Conservation (phyloP, 2,329 filamentous ascomycete species). For the Cercospora janseana region DNA sequence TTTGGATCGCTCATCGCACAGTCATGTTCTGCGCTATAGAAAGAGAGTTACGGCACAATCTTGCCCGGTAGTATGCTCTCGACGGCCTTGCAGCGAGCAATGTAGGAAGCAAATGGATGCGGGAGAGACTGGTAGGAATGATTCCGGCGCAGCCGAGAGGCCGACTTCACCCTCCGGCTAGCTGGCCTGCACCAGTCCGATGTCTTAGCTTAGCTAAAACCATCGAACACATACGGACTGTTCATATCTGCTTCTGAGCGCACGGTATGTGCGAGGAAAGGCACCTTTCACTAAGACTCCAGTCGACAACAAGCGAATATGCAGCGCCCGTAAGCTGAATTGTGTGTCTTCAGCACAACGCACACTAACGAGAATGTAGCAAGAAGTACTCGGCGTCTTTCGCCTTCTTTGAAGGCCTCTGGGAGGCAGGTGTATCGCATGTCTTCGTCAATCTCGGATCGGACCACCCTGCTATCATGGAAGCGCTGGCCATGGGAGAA, state of each 20-base stretch:
- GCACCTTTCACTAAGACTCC: background rate
- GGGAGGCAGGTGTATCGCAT: slow-evolving; percentile 56
- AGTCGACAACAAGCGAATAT: background rate
- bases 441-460: slow-evolving; percentile 68
- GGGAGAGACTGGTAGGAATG: background rate
- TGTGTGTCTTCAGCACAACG: background rate
- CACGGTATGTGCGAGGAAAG: background rate
- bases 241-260: background rate
- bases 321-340: background rate
- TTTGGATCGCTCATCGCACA: too few species aligned
- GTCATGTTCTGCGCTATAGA: too few species aligned
- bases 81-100: too few species aligned
- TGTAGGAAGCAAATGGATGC: too few species aligned
- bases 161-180: background rate
- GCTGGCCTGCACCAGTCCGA: background rate
- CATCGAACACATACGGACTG: background rate
- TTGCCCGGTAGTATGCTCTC: too few species aligned
- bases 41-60: too few species aligned
- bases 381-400: background rate
- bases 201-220: background rate
- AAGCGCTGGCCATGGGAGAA: slow-evolving; percentile 75
- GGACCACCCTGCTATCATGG: slow-evolving; percentile 73
- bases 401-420: background rate
- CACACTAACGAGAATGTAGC: background rate
- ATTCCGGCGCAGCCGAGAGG: background rate